Base-by-base conservation (phyloP, 1,139 yeast species). In the Suhomyces taliae region DNA sequence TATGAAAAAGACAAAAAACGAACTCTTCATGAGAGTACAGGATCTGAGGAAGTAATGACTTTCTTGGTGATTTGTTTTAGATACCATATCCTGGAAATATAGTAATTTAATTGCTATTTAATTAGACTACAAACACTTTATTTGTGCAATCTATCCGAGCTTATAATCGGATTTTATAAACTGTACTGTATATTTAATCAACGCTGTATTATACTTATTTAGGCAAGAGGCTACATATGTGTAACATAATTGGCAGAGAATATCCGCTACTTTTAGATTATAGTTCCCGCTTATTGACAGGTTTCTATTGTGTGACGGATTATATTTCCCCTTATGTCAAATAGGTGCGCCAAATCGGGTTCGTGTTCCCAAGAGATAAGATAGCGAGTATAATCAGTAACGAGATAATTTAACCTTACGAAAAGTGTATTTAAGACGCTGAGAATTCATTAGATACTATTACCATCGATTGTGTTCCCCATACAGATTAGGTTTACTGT, bases 141-240 rank as follows among this genome's bases (percentile, higher is more conserved):
- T 6, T 29, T 29, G 32, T 29, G 24, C 24, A 9, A 29, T 29
- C 32, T 29, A 29, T 29, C 32, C 32, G 32, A 29, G 32, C 11
- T 29, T 29, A 29, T 5, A 11, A 11, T n/a, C 34, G 24, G 34
- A 10, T 8, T 32, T 12, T 15, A 11, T 32, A 14, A 11, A 15
- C 35, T 41, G 44, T 41, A 15, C 35, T 41, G 44, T 41, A 36
- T 37, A 32, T 38, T 14, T 38, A 38, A 41, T 41, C 33, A 24
- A 41, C 35, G 35, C 37, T 41, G 46, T 43, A 43, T 37, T 44
- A 40, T 39, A 32, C 39, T 24, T 32, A 31, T 26, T 34, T 37
- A 9, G 27, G 32, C 12, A 10, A 35, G 12, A 35, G 8, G n/a
- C n/a, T 14, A 11, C 36, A 6, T 19, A 6, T 19, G 24, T 19